A percentile compares a stretch with the other conserved stretches of the same genome.
Evolutionary conservation across 2,329 filamentous ascomycete species (phyloP).

Genomic region (Phyllosticta citrichinensis): DNA sequence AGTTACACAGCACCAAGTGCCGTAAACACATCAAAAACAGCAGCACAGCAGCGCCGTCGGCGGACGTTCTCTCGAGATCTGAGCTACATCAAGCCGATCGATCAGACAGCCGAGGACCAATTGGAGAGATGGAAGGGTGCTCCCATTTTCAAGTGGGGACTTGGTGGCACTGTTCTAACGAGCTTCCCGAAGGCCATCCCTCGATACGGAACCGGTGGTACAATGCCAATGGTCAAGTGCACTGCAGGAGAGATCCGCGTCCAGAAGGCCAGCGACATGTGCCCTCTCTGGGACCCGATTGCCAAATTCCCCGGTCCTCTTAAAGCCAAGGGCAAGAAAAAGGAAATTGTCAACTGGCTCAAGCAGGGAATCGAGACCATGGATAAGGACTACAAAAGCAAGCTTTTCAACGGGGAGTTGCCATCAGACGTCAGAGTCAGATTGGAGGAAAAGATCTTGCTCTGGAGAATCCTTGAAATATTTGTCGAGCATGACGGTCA

Average conservation of each 20-base stretch:
- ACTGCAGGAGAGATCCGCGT: conserved; percentile 73
- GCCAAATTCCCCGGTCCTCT: conserved; percentile 83
- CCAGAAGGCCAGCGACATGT: conserved; percentile 62
- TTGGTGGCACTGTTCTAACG: conserved; percentile 71
- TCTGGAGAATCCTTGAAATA: conserved; percentile 78
- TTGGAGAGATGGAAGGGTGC: conserved; percentile 84
- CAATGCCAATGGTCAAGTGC: conserved; percentile 67
- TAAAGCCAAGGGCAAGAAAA: conserved; percentile 87
- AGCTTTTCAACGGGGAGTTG: conserved; percentile 42
- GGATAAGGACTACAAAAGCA: conserved; percentile 42
- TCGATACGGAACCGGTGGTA: conserved; percentile 67
- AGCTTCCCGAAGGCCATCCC: conserved; percentile 85
- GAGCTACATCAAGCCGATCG: conserved; percentile 46
- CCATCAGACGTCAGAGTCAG: conserved; percentile 55
- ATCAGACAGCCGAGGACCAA: conserved; percentile 55
- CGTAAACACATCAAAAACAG: not conserved
- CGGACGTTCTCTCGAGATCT: conserved; percentile 40
- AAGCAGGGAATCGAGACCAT: conserved; percentile 62
- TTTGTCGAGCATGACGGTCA: conserved; percentile 80
- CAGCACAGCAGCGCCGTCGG: conserved; percentile 18
- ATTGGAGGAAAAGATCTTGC: conserved; percentile 64
- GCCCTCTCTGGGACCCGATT: conserved; percentile 61
- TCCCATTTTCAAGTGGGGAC: conserved; percentile 79
- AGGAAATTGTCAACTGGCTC: conserved; percentile 79
- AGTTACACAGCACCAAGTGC: conserved; percentile 15